A percentile compares a stretch with the other conserved stretches of the same genome.
phyloP scores from a whole-genome alignment of 768 basidiomycete species.

The Trametes elegans region DNA sequence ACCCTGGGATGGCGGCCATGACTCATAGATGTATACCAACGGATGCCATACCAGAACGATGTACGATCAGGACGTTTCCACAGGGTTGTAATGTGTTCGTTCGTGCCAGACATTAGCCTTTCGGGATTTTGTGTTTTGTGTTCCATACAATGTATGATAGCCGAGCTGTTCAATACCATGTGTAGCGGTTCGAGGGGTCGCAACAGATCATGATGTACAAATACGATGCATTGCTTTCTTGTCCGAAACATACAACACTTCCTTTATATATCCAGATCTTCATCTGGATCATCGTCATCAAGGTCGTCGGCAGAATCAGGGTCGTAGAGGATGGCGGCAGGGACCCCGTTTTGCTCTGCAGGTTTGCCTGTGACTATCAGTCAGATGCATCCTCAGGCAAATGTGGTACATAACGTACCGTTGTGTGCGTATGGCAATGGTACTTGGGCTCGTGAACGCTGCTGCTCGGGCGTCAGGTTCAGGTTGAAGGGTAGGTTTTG shows the following conservation, averaged over 20 bases:
- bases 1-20: too few species aligned
- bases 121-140: background rate
- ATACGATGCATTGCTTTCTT: too few species aligned
- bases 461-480: slow-evolving; percentile 77
- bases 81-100: too few species aligned
- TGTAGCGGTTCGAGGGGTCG: too few species aligned
- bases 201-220: too few species aligned
- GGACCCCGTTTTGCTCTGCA: slow-evolving; percentile 26
- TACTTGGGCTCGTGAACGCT: slow-evolving; percentile 74
- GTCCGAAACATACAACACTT: too few species aligned
- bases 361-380: slow-evolving; percentile 34
- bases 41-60: too few species aligned
- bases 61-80: background rate
- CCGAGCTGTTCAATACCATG: too few species aligned
- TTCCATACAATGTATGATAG: too few species aligned
- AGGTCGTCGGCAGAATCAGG: slow-evolving; percentile 94
- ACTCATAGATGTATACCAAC: background rate
- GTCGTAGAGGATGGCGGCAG: slow-evolving; percentile 75
- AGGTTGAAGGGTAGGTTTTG: slow-evolving; percentile 86
- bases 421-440: slow-evolving; percentile 90
- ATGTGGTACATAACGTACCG: slow-evolving; percentile 44
- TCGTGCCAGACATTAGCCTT: background rate
- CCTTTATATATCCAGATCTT: slow-evolving; percentile 84
- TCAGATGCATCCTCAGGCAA: background rate
- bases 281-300: slow-evolving; percentile 95